A percentile compares a stretch with the other conserved stretches of the same genome.
These are phyloP conservation scores for Rhizophagus prolifer DNA, from an alignment of 192 early-diverging fungal species.

Conservation along the genomic window DNA sequence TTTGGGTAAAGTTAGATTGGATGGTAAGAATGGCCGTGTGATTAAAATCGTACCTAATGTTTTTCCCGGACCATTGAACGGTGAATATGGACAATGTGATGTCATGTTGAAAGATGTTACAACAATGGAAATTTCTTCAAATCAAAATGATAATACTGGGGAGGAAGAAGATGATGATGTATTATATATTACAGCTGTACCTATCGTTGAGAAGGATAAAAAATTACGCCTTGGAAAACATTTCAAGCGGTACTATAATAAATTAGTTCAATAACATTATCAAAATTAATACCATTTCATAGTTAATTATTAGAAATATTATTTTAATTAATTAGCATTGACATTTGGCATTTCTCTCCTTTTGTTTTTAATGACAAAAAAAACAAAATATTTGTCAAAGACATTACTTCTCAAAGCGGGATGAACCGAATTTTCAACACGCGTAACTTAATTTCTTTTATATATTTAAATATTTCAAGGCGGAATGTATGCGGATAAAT, in stretches of 20 bases:
- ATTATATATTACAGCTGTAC: neutral
- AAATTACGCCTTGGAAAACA: neutral
- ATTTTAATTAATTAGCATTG: neutral
- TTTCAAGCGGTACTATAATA: slow-evolving; percentile 7
- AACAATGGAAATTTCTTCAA: neutral
- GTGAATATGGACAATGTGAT: neutral
- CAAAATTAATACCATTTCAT: neutral
- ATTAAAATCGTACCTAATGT: neutral
- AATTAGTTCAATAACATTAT: neutral
- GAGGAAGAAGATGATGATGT: neutral
- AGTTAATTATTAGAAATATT: neutral
- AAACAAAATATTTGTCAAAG: neutral
- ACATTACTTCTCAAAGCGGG: neutral
- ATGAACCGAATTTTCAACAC: neutral
- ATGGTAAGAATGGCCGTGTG: slow-evolving; percentile 2
- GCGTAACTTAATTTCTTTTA: neutral
- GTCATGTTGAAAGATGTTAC: neutral
- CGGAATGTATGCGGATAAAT: neutral
- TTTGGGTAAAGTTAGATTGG: slow-evolving; percentile 3
- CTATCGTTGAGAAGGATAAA: neutral
- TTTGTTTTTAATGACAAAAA: neutral
- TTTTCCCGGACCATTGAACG: neutral
- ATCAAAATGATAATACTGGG: neutral
- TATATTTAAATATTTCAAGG: neutral
- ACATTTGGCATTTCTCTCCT: neutral